A percentile compares a stretch with the other conserved stretches of the same genome.
phyloP scores from a whole-genome alignment of 2,329 filamentous ascomycete species.

The Talaromyces sp. region DNA sequence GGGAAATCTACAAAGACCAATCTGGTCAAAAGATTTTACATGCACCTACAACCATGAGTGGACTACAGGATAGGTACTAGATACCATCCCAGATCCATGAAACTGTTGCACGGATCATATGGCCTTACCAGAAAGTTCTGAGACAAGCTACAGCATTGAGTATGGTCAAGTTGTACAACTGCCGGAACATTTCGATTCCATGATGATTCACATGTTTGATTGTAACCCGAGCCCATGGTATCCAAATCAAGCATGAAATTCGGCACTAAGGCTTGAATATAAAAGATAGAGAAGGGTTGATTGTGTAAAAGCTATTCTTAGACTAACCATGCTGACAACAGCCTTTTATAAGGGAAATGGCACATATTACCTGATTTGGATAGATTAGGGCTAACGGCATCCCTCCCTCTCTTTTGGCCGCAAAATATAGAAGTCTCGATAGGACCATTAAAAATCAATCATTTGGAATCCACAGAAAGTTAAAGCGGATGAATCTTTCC shows the following conservation, averaged over 20 bases:
- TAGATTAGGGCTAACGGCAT: background rate
- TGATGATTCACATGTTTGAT: slow-evolving; percentile 2
- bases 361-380: background rate
- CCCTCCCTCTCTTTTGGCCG: background rate
- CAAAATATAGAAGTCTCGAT: too few relatives aligned
- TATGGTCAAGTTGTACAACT: slow-evolving; percentile 8
- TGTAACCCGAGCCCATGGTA: background rate
- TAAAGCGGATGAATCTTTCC: background rate
- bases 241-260: background rate
- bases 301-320: background rate
- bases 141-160: background rate
- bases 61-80: too few relatives aligned
- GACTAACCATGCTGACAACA: background rate
- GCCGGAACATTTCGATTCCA: background rate
- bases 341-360: background rate
- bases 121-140: background rate
- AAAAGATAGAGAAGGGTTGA: background rate
- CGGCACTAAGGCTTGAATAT: background rate
- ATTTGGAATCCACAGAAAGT: background rate
- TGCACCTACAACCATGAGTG: too few relatives aligned
- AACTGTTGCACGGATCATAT: background rate
- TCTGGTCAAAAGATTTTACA: background rate
- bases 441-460: background rate
- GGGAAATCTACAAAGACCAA: background rate
- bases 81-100: too few relatives aligned